Evolutionary conservation across 140 eudicot species (phyloP).

Genomic region (Senecio squalidus): DNA sequence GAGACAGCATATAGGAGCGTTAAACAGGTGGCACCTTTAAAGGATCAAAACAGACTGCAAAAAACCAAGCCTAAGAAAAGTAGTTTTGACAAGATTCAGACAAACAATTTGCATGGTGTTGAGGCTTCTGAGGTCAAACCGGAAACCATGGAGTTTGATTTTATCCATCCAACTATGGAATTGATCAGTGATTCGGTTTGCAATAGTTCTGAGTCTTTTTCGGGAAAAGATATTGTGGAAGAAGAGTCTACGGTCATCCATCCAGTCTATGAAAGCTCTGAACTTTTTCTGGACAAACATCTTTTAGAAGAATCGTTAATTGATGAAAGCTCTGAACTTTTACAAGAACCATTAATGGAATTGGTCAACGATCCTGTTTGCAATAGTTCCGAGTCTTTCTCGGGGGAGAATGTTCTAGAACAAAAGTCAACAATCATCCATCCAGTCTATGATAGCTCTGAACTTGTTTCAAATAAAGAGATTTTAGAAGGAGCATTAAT

Average conservation of each 20-base stretch:
- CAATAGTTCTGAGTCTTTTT: background rate
- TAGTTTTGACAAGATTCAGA: constrained; percentile 27
- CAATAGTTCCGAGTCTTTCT: background rate
- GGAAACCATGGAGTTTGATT: constrained; percentile 10
- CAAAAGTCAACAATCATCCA: background rate
- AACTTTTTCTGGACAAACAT: background rate
- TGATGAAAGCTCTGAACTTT: constrained; percentile 11
- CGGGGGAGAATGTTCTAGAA: constrained; percentile 9
- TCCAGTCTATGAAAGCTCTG: constrained; percentile 8
- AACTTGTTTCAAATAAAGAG: background rate
- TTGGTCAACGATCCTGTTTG: constrained; percentile 3
- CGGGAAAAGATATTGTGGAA: constrained; percentile 2
- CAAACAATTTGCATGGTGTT: constrained; percentile 36
- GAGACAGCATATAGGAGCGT: constrained; percentile 19
- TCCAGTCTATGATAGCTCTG: constrained; percentile 7
- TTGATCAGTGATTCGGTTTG: background rate
- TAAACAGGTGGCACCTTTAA: constrained; percentile 37
- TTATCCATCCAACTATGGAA: background rate
- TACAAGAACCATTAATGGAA: constrained; percentile 11
- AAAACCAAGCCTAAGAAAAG: constrained; percentile 22
- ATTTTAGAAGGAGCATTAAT: background rate
- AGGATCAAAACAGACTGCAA: constrained; percentile 34
- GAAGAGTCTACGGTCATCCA: background rate
- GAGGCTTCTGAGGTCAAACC: constrained; percentile 17
- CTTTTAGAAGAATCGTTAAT: background rate